Base-by-base conservation (phyloP, 331 rosid genomes). In the Telfairia occidentalis region DNA sequence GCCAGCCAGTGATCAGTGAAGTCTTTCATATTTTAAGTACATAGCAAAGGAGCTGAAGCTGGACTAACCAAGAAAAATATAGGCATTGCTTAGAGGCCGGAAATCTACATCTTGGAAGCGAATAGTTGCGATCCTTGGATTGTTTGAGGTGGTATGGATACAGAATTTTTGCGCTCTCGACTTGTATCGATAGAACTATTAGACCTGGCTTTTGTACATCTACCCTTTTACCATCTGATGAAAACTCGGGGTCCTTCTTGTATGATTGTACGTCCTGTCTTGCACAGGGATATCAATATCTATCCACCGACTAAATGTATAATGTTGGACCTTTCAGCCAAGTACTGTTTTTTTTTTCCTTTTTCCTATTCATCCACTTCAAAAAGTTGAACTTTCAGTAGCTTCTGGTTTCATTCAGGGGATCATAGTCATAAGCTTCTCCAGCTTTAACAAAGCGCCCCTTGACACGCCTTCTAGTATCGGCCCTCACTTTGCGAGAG, bases 401-500 rank as follows among this genome's bases (percentile, higher is more conserved):
- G 94, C 99, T 92, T 86, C 96, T 89, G 86, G 97, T 90, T 78
- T 81, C 76, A 86, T 52, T 88, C 92, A 92, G 63, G 5, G 97
- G 97, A 76, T 95, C 98, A 57, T 91, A 95, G 83, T 95, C 96
- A 79, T 84, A 89, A 73, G 77, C 86, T 57, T 95, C 97, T 29
- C 98, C 98, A 18, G 97, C 93, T 87, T 95, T 95, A 46, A 95
- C 90, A 78, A 95, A 91, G 32, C 97, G 92, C 76, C 98, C 98
- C 84, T 95, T 95, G 85, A 91, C 98, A 18, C 97, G 95, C 83
- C 71, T 90, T 82, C 98, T 84, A 60, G 87, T 85, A 80, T 91
- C 98, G 0, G 98, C 98, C 79, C 97, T 87, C n/a, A 91, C 97
- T 86, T 95, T 95, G 66, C 96, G 97, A 78, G 98, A 91, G 77